Evolutionary conservation across 768 basidiomycete species (phyloP).

Genomic region (Boletus huronensis): DNA sequence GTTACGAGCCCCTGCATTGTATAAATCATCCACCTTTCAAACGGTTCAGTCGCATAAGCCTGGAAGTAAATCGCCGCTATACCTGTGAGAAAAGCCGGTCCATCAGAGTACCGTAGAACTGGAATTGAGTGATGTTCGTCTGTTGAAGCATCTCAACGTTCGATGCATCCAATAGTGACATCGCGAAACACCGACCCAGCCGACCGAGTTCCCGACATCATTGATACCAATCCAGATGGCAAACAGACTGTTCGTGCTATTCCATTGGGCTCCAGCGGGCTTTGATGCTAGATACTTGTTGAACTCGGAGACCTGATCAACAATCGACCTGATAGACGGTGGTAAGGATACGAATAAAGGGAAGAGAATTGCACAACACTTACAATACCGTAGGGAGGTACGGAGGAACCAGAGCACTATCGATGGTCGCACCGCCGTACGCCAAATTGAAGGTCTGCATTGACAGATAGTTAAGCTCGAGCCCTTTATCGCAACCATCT

Average conservation of each 20-base stretch:
- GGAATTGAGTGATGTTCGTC: constrained; percentile 22
- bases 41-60: not conserved
- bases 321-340: constrained; percentile 16
- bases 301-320: constrained; percentile 63
- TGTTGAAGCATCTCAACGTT: not conserved
- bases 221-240: constrained; percentile 73
- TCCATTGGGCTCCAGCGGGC: constrained; percentile 54
- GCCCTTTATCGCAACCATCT: not conserved
- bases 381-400: constrained; percentile 50
- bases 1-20: constrained; percentile 49
- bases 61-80: not conserved
- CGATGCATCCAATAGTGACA: not conserved
- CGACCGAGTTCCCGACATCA: constrained; percentile 39
- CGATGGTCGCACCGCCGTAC: constrained; percentile 64
- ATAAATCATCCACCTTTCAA: constrained; percentile 19
- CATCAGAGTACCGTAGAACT: constrained; percentile 27
- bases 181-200: constrained; percentile 16
- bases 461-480: not conserved
- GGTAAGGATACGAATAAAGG: not conserved
- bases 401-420: constrained; percentile 53
- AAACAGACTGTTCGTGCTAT: constrained; percentile 54
- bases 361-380: constrained; percentile 26
- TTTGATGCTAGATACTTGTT: constrained; percentile 43
- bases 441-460: constrained; percentile 61
- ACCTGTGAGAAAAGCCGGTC: constrained; percentile 30